Percentiles rank a stretch among this genome's conserved stretches.
These are phyloP conservation scores for Willaertia magna DNA, from an alignment of 208 protist species.

Conservation along the genomic window DNA sequence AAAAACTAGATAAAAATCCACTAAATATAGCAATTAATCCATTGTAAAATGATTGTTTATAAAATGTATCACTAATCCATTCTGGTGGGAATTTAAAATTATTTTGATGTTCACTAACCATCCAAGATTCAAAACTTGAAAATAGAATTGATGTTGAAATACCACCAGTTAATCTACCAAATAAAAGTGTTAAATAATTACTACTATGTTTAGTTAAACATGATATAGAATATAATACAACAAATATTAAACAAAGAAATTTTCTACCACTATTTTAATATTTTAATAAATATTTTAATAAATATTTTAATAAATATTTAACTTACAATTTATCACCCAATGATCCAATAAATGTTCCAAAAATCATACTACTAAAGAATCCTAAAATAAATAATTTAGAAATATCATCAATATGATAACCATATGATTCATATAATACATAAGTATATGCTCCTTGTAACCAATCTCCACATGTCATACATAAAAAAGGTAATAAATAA, in stretches of 20 bases:
- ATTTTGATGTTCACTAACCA: conserved; percentile 54
- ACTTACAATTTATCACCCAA: conserved; percentile 44
- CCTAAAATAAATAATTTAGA: conserved; percentile 46
- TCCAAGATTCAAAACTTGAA: conserved; percentile 72
- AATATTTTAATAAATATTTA: neutral
- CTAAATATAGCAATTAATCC: conserved; percentile 50
- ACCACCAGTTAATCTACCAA: conserved; percentile 55
- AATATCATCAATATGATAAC: conserved; percentile 40
- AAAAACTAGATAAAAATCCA: conserved; percentile 42
- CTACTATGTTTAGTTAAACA: conserved; percentile 31
- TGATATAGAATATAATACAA: conserved; percentile 32
- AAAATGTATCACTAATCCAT: conserved; percentile 49
- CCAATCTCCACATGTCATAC: conserved; percentile 24
- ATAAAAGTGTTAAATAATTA: conserved; percentile 35
- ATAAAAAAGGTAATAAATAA: conserved; percentile 20
- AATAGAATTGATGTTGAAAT: conserved; percentile 67
- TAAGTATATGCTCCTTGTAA: conserved; percentile 53
- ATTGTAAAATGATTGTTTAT: conserved; percentile 38
- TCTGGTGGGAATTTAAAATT: conserved; percentile 14
- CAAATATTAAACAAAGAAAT: conserved; percentile 32
- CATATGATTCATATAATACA: conserved; percentile 47
- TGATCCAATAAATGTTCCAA: conserved; percentile 49
- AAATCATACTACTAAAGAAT: conserved; percentile 44
- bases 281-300: conserved; percentile 19
- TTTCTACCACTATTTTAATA: conserved; percentile 22